A percentile compares a stretch with the other conserved stretches of the same genome.
These are phyloP conservation scores for Polyporus tsugae DNA, from an alignment of 1,284 basidiomycete genomes.

Conservation along the genomic window DNA sequence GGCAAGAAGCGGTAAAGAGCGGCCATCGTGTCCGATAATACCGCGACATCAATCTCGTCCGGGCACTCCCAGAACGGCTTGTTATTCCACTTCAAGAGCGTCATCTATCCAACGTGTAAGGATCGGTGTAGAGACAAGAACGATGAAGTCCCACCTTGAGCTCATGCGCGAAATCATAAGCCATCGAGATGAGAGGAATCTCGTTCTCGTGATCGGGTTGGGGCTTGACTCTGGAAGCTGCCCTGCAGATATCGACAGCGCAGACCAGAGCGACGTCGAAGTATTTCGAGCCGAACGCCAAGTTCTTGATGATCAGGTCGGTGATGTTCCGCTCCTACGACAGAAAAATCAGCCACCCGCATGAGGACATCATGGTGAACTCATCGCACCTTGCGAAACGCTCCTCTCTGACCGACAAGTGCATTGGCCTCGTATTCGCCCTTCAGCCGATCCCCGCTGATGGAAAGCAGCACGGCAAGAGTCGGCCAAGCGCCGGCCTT, in stretches of 20 bases:
- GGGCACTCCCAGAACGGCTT: constrained; percentile 75
- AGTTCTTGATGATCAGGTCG: constrained; percentile 63
- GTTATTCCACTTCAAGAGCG: constrained; percentile 57
- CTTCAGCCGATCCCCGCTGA: constrained; percentile 80
- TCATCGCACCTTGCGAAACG: constrained; percentile 41
- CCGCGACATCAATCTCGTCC: constrained; percentile 82
- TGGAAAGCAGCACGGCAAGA: constrained; percentile 78
- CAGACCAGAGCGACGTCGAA: constrained; percentile 77
- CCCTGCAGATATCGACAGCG: constrained; percentile 84
- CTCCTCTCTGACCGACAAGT: constrained; percentile 34
- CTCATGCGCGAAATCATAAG: constrained; percentile 80
- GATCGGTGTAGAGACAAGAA: constrained; percentile 17
- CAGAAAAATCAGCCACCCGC: not conserved
- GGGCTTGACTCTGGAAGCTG: constrained; percentile 74
- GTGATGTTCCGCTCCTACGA: constrained; percentile 53
- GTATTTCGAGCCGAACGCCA: constrained; percentile 59
- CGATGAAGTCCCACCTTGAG: constrained; percentile 64
- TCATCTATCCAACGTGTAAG: constrained; percentile 44
- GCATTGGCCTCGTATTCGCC: constrained; percentile 57
- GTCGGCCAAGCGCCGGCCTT: constrained; percentile 83
- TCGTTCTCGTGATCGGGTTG: constrained; percentile 58
- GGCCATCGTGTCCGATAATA: constrained; percentile 80
- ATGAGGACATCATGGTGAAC: not conserved
- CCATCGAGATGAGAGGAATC: constrained; percentile 73
- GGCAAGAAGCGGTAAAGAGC: constrained; percentile 77